Evolutionary conservation across 2,329 filamentous ascomycete genomes (phyloP), one percentile per base, ranked within the genome.

Genomic region (Fusarium sacchari): DNA sequence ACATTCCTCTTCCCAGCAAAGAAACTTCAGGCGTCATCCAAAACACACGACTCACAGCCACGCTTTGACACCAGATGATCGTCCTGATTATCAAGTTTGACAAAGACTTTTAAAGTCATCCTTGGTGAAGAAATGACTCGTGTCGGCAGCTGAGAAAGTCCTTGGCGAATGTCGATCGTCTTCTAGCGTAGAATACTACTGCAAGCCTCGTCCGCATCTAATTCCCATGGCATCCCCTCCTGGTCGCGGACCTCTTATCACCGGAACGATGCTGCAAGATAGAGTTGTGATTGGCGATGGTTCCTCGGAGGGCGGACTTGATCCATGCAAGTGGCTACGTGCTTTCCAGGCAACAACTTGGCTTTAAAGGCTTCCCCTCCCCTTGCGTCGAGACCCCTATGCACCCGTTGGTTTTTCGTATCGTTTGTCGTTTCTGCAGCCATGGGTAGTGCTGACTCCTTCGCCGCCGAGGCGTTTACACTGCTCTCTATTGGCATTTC

Each of bases 401-500:
- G 32, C 55, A 58, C 6, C 5, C 10, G 15, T 37, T 28, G 8
- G 12, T 42, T 36, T 32, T n/a, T 36, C 11, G 50, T n/a, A 52
- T 53, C 10, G 7, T 15, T 2, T 32, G 32, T 49, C 40, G 22
- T 34, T 34, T 47, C 6, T 26, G 20, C 10, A 39, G n/a, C 32
- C 36, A 75, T 71, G 64, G 43, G 40, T 17, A 32, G 63, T 20
- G 13, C 34, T n/a, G 20, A 50, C 17, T 40, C 60, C 17, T 79
- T 79, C 47, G 63, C 63, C 42, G 71, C 57, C 39, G 79, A 80
- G 71, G 78, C 76, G 6, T 80, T 79, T 22, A 83, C 86, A 5
- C 82, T 90, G 12, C 80, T 89, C n/a, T 84, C 80, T 3, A 70
- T 89, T 24, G 87, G 85, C 26, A 80, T 88, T 26, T 57, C 83